phyloP scores from a whole-genome alignment of 805 yeast genomes.

The Brettanomyces custersianus region DNA sequence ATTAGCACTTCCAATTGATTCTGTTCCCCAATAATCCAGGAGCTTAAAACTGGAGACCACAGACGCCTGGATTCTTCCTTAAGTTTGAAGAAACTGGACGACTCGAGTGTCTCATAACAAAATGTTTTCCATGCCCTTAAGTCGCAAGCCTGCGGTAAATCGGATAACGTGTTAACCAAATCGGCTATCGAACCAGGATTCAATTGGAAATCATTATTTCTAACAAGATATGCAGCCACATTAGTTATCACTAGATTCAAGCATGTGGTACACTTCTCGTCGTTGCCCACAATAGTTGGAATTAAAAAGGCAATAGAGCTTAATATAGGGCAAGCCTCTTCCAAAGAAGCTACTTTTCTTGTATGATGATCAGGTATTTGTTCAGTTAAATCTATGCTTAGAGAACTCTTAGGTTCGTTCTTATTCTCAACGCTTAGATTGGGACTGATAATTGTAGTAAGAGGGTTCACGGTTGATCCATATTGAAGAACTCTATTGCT shows the following conservation, averaged over 20 bases:
- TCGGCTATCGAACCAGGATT: conserved; percentile 33
- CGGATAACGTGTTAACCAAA: conserved; percentile 30
- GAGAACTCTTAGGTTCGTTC: background rate
- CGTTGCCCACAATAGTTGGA: conserved; percentile 39
- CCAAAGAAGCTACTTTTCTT: conserved; percentile 25
- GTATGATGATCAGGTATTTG: background rate
- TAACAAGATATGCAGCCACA: conserved; percentile 44
- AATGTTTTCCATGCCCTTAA: conserved; percentile 55
- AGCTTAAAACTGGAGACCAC: conserved; percentile 49
- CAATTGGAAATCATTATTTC: conserved; percentile 30
- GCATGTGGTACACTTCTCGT: conserved; percentile 48
- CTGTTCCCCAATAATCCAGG: conserved; percentile 60
- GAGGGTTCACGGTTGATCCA: conserved; percentile 17
- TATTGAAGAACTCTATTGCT: conserved; percentile 13
- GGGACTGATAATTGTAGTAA: conserved; percentile 3
- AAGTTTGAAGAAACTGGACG: conserved; percentile 43
- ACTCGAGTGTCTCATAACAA: conserved; percentile 58
- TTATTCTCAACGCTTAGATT: background rate
- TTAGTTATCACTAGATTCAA: conserved; percentile 46
- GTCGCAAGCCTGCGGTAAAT: conserved; percentile 26
- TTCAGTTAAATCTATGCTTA: too few relatives aligned
- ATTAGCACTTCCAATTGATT: conserved; percentile 50
- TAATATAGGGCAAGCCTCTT: conserved; percentile 36
- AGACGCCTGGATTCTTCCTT: conserved; percentile 18
- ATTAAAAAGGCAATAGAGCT: conserved; percentile 31